Percentiles rank a stretch among this genome's conserved stretches.
phyloP scores from a whole-genome alignment of 495 filamentous ascomycete genomes.

The Hypoxylon fragiforme region DNA sequence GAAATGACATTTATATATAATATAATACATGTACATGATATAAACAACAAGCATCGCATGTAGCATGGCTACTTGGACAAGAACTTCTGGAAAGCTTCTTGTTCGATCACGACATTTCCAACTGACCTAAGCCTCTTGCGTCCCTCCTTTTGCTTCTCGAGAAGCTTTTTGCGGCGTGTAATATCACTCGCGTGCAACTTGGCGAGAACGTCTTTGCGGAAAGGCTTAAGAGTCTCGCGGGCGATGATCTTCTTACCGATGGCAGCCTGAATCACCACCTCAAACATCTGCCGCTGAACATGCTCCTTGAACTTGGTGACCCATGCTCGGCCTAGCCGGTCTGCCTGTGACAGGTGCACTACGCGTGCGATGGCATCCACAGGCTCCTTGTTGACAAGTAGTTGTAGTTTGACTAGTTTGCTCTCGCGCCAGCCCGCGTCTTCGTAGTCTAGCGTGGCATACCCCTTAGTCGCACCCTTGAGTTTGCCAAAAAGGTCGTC shows the following conservation, averaged over 20 bases:
- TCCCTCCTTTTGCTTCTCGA: constrained; percentile 97
- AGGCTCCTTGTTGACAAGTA: constrained; percentile 87
- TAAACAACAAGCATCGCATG: neutral
- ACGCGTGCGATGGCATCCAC: constrained; percentile 95
- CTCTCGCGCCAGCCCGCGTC: constrained; percentile 84
- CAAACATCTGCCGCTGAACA: constrained; percentile 93
- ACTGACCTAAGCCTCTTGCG: constrained; percentile 78
- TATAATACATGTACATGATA: no score
- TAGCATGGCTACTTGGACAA: constrained; percentile 55
- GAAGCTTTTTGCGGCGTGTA: constrained; percentile 75
- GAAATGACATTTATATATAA: no score
- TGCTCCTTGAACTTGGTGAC: constrained; percentile 97
- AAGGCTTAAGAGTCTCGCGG: constrained; percentile 93
- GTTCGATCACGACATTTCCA: constrained; percentile 86
- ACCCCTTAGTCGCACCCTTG: constrained; percentile 77
- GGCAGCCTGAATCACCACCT: constrained; percentile 92
- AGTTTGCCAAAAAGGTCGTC: constrained; percentile 98
- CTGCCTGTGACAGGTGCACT: constrained; percentile 77
- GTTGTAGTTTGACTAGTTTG: constrained; percentile 84
- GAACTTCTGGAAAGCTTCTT: constrained; percentile 91
- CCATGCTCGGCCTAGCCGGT: constrained; percentile 79
- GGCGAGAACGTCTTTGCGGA: constrained; percentile 88
- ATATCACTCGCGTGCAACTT: constrained; percentile 95
- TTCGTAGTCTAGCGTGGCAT: constrained; percentile 89
- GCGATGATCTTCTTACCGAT: constrained; percentile 84